Base-by-base conservation (phyloP, 169 alveolate species). In the Plasmodium malariae region DNA sequence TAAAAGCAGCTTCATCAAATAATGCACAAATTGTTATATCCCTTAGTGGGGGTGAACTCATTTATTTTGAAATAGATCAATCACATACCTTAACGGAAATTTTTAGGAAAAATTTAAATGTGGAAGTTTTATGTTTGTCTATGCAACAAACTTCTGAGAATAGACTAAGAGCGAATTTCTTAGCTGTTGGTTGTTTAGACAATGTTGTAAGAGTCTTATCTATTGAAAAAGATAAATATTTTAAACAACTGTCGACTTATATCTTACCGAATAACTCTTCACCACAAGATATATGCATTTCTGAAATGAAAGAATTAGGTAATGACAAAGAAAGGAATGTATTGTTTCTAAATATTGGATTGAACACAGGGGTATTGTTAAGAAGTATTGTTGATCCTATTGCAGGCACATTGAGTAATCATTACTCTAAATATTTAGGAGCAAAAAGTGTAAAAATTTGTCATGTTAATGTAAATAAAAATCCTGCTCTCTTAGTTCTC, bases 341-440 rank as follows among this genome's bases (percentile, higher is more conserved):
- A 34, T 30, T 98, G 40, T 96, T 83, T 87, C 89, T 98, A 88
- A 97, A 95, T 68, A 98, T 99, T n/a, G 99, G 99, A 4, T 95
- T 98, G 71, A 96, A 95, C 28, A 98, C 98, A 73, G 99, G 99
- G 0, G 97, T 98, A 12, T 92, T 98, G 90, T 93, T 99, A 1
- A 95, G 99, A 72, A 96, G 99, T 65, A 94, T 95, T 17, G 96
- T 99, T 19, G 99, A 98, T 90, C 74, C 96, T 21, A 93, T 97
- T 2, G 94, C 98, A 3, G 99, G 99, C 9, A 94, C 97, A n/a
- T 96, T 98, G n/a, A 94, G 98, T 26, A 99, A 98, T 74, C 98
- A 97, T 63, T 96, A 99, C 83, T 95, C 98, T 6, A 95, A 98
- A 63, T 97, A 96, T 90, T 87, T 98, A 45, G 99, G 99, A 2